Conservation (phyloP, 2,329 filamentous ascomycete genomes). For the Fusarium ambrosium region DNA sequence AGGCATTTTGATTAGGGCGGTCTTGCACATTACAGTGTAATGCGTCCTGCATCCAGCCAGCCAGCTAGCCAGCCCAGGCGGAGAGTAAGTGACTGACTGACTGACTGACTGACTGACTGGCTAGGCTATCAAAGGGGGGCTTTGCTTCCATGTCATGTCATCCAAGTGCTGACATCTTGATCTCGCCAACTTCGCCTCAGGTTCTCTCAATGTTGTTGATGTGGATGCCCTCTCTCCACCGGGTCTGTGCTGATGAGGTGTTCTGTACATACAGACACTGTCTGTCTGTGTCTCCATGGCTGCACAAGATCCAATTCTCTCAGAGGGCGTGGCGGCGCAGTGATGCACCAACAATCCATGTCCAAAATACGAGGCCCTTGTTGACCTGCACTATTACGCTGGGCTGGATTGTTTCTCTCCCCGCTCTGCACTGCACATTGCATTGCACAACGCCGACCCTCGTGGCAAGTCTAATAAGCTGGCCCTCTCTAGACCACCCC, state of each 20-base stretch:
- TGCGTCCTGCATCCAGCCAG: background rate
- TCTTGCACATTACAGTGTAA: background rate
- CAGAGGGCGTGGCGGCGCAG: constrained; percentile 28
- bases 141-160: constrained; percentile 4
- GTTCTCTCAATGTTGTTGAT: background rate
- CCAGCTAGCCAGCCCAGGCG: background rate
- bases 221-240: constrained; percentile 7
- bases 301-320: constrained; percentile 11
- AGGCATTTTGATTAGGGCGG: background rate
- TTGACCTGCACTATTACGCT: constrained; percentile 24
- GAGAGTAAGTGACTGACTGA: background rate
- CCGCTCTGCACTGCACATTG: constrained; percentile 23
- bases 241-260: constrained; percentile 22
- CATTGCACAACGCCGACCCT: constrained; percentile 15
- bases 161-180: constrained; percentile 8
- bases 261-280: background rate
- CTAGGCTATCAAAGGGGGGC: background rate
- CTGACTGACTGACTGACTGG: too few species aligned
- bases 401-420: constrained; percentile 17
- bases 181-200: background rate
- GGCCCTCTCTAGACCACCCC: background rate
- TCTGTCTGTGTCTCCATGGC: background rate
- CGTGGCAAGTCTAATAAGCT: constrained; percentile 4
- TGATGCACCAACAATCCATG: constrained; percentile 7
- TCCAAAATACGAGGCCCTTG: constrained; percentile 32